Base-by-base conservation (phyloP, 805 yeast genomes). In the Kodamaea leandrae region DNA sequence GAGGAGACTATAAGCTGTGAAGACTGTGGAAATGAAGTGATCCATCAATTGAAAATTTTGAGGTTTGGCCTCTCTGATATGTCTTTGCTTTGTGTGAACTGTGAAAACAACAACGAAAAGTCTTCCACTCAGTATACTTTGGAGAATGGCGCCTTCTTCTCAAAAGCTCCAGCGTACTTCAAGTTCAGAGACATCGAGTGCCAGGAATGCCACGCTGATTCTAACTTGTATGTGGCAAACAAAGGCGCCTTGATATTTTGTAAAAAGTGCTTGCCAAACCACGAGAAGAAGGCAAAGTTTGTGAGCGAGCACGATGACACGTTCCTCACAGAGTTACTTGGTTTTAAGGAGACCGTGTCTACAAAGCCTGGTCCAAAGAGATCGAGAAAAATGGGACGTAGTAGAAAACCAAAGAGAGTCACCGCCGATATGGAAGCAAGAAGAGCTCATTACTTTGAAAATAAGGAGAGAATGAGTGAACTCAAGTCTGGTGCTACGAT, bases 1-100 rank as follows among this genome's bases (percentile, higher is more conserved):
- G 65, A 58, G 7, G 82, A 77, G 48, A 58, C 56, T 7, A 54
- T 80, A 2, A 68, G 66, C 47, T 80, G 85, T 55, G 83, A 77
- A 52, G 76, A 72, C 30, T 80, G 85, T 55, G 66, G 65, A 15
- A 76, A 77, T 49, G 49, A 66, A 27, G 79, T 77, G 49, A 66
- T 80, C 36, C 82, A 78, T 55, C 74, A 71, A 50, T 60, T 79
- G 40, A 68, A 63, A 37, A 63, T 79, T 33, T 61, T 74, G 6
- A 55, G 83, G 27, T 75, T 68, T 52, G 83, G 80, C 1, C 76
- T 80, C 20, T 68, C 74, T 13, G 82, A 77, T 49, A 72, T 79
- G 70, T 56, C 70, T 0, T 55, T 77, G 44, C 54, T 76, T 15
- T 79, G 85, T 51, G 62, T 60, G 23, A 35, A 45, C 4, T 79